These are phyloP conservation scores for Solanum corneliomulleri DNA, from an alignment of 257 asterid genomes.

Conservation along the genomic window DNA sequence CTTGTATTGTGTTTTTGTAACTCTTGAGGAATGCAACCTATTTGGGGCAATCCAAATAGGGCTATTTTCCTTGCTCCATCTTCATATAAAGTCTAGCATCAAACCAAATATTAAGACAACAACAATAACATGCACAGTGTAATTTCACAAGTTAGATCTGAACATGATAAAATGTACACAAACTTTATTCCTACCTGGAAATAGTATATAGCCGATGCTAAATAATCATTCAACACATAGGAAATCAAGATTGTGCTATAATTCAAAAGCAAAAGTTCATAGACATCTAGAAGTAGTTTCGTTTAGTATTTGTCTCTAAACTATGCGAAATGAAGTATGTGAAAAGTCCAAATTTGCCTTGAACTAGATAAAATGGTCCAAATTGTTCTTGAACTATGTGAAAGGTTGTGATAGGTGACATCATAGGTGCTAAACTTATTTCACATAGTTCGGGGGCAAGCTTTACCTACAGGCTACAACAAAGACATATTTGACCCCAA, in stretches of 20 bases:
- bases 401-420: not conserved
- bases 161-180: no score
- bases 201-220: not conserved
- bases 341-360: not conserved
- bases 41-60: constrained; percentile 22
- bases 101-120: not conserved
- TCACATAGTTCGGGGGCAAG: not conserved
- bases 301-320: not conserved
- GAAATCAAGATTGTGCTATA: not conserved
- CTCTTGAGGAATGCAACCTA: constrained; percentile 36
- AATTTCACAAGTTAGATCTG: not conserved
- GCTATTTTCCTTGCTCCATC: constrained; percentile 46
- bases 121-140: not conserved
- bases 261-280: not conserved
- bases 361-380: not conserved
- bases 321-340: not conserved
- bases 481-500: not conserved
- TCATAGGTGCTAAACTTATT: not conserved
- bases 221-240: not conserved
- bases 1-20: constrained; percentile 3
- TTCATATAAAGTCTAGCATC: constrained; percentile 19
- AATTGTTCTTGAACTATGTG: not conserved
- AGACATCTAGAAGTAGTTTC: not conserved
- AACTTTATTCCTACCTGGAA: no score
- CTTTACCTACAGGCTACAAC: no score